Evolutionary conservation across 140 eudicot species (phyloP).

Genomic region (Oenanthe javanica): DNA sequence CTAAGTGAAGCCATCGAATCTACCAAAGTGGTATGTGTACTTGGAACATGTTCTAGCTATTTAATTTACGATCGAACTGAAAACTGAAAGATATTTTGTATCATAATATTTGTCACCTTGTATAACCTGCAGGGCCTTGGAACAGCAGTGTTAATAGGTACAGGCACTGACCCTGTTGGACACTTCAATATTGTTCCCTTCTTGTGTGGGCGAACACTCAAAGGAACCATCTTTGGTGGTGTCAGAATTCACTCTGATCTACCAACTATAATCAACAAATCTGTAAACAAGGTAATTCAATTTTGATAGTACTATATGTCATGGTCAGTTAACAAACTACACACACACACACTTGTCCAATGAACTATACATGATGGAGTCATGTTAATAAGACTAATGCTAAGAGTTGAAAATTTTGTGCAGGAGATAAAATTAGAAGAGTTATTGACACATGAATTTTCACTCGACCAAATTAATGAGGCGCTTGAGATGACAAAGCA

Average conservation of each 20-base stretch:
- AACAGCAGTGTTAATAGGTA: background rate
- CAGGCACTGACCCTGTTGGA: background rate
- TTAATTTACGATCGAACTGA: background rate
- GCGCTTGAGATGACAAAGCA: conserved; percentile 37
- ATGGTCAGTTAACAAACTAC: background rate
- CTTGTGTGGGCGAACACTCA: conserved; percentile 34
- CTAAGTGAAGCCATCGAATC: conserved; percentile 49
- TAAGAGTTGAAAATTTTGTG: too few relatives aligned
- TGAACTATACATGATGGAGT: background rate
- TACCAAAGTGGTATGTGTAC: conserved; percentile 35
- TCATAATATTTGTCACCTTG: too few relatives aligned
- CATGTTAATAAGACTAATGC: background rate
- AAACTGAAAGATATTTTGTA: too few relatives aligned
- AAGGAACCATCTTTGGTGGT: conserved; percentile 53
- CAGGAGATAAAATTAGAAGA: conserved; percentile 46
- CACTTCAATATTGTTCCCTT: conserved; percentile 4
- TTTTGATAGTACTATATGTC: background rate
- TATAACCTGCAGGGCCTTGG: background rate
- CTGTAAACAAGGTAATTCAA: conserved; percentile 38
- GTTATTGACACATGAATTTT: conserved; percentile 41
- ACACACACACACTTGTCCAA: background rate
- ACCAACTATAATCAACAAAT: conserved; percentile 41
- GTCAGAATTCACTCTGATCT: conserved; percentile 46
- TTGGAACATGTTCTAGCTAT: background rate
- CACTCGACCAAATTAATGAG: conserved; percentile 24